These are phyloP conservation scores for Ganoderma sinense DNA, from an alignment of 1,284 basidiomycete genomes.

Conservation along the genomic window DNA sequence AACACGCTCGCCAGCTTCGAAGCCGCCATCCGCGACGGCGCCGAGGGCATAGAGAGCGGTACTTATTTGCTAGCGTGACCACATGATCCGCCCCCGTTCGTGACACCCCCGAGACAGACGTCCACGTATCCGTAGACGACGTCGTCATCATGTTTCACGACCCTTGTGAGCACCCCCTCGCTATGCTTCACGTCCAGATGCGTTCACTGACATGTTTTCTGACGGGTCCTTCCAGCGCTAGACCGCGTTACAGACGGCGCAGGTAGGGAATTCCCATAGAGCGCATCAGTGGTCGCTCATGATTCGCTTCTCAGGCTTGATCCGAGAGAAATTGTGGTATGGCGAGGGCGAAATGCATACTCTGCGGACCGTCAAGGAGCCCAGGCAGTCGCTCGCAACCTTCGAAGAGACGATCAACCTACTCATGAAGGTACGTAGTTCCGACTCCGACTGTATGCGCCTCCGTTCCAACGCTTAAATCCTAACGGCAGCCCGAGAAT, in stretches of 20 bases:
- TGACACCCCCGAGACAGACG: conserved; percentile 71
- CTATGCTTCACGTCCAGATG: conserved; percentile 10
- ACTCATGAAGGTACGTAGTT: conserved; percentile 72
- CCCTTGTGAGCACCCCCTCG: conserved; percentile 63
- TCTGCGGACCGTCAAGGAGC: conserved; percentile 84
- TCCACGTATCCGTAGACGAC: conserved; percentile 92
- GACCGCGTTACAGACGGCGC: conserved; percentile 73
- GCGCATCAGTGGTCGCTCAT: conserved; percentile 18
- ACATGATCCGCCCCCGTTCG: conserved; percentile 38
- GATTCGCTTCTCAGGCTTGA: conserved; percentile 55
- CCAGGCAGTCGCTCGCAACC: conserved; percentile 89
- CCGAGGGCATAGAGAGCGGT: conserved; percentile 96
- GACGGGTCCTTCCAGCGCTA: conserved; percentile 53
- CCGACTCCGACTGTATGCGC: conserved; percentile 21
- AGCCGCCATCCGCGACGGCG: conserved; percentile 92
- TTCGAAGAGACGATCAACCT: conserved; percentile 85
- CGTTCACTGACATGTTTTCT: neutral
- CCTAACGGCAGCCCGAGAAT: conserved; percentile 76
- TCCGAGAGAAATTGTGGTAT: conserved; percentile 74
- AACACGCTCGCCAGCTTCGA: conserved; percentile 95
- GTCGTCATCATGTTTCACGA: conserved; percentile 98
- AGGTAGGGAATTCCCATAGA: conserved; percentile 48
- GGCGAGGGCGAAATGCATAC: conserved; percentile 83
- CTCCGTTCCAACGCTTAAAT: conserved; percentile 1
- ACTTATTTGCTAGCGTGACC: conserved; percentile 49